These are phyloP conservation scores for Cyberlindnera misumaiensis DNA, from an alignment of 805 yeast species.

Conservation along the genomic window DNA sequence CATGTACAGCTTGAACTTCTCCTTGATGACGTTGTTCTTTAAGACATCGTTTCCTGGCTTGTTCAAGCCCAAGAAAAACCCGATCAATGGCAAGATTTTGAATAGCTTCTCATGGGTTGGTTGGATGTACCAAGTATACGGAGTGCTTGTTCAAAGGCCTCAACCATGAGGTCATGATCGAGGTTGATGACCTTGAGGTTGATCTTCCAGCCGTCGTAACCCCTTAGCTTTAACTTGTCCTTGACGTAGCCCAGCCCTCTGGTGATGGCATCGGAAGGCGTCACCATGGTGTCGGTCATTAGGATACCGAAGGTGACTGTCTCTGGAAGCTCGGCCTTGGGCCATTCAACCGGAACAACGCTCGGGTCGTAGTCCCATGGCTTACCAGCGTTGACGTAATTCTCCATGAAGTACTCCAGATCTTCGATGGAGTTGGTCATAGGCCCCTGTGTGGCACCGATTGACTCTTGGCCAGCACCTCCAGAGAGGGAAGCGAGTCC, in stretches of 20 bases:
- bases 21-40: conserved; percentile 50
- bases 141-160: conserved; percentile 43
- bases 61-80: conserved; percentile 54
- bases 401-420: conserved; percentile 59
- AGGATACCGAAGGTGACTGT: conserved; percentile 54
- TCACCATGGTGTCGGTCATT: conserved; percentile 59
- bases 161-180: conserved; percentile 49
- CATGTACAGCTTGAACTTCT: conserved; percentile 50
- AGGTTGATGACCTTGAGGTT: conserved; percentile 45
- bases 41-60: conserved; percentile 52
- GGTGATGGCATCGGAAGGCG: conserved; percentile 56
- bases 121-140: conserved; percentile 55
- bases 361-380: conserved; percentile 52
- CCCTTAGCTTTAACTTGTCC: conserved; percentile 41
- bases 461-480: conserved; percentile 41
- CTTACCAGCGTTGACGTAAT: conserved; percentile 43
- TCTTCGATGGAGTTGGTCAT: conserved; percentile 58
- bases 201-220: conserved; percentile 33
- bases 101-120: conserved; percentile 47
- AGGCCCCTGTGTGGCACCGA: conserved; percentile 66
- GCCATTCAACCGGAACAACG: conserved; percentile 33
- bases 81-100: conserved; percentile 49
- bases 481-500: conserved; percentile 22
- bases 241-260: conserved; percentile 49
- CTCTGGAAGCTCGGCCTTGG: conserved; percentile 26